Conservation (phyloP, 805 yeast genomes). For the Clavispora santaluciae region DNA sequence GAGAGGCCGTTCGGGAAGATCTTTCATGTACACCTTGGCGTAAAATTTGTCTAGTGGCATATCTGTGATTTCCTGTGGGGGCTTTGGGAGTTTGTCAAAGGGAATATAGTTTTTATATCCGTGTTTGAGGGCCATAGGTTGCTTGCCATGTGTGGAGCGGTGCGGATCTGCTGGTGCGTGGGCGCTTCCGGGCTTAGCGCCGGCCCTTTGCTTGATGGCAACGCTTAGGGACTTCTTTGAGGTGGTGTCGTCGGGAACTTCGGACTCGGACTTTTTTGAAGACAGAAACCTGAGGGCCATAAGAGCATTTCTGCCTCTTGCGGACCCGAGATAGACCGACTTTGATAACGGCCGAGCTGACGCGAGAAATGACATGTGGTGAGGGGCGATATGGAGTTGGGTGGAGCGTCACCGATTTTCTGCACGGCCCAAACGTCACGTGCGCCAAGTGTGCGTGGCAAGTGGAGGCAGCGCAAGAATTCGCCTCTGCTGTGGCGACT, state of each 20-base stretch:
- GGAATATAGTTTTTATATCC: constrained; percentile 19
- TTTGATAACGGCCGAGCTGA: background rate
- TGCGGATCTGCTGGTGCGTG: background rate
- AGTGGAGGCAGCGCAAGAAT: too few species aligned
- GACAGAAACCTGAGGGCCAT: constrained; percentile 10
- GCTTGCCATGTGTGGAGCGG: constrained; percentile 4
- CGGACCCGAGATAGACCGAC: background rate
- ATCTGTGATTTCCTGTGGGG: constrained; percentile 16
- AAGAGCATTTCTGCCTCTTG: background rate
- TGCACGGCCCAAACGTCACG: background rate
- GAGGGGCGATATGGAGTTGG: background rate
- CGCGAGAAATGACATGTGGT: background rate
- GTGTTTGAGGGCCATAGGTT: constrained; percentile 3
- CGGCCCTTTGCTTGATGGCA: constrained; percentile 3
- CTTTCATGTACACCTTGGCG: constrained; percentile 11
- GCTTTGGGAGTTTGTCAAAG: constrained; percentile 29
- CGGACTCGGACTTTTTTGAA: constrained; percentile 12
- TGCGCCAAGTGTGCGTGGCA: too few species aligned
- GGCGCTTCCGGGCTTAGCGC: background rate
- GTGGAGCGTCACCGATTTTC: background rate
- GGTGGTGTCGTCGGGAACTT: constrained; percentile 6
- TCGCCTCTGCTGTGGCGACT: too few species aligned
- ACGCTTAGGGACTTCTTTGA: constrained; percentile 5
- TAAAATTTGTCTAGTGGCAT: constrained; percentile 12
- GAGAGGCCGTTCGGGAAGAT: constrained; percentile 5